These are phyloP conservation scores for Saccharomycopsis vini DNA, from an alignment of 805 yeast genomes.

Conservation along the genomic window DNA sequence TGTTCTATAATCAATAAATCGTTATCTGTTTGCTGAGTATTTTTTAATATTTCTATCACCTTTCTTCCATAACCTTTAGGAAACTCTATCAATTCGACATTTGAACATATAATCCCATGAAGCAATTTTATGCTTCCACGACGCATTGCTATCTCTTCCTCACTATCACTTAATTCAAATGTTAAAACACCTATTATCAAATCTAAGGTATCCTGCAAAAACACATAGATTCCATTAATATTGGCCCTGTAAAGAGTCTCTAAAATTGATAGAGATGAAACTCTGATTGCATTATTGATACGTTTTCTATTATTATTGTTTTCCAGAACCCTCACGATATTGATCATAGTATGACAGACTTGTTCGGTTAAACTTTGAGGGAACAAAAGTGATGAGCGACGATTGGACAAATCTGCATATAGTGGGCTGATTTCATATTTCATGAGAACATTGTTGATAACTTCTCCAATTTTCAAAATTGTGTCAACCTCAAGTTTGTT, in stretches of 20 bases:
- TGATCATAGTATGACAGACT: conserved; percentile 34
- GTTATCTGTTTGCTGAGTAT: conserved; percentile 2
- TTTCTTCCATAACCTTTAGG: conserved; percentile 37
- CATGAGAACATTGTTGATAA: conserved; percentile 28
- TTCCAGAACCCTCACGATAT: conserved; percentile 34
- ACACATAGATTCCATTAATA: conserved; percentile 41
- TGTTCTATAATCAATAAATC: conserved; percentile 17
- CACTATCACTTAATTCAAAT: conserved; percentile 40
- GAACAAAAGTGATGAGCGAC: conserved; percentile 12
- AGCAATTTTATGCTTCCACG: conserved; percentile 67
- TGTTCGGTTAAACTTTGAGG: conserved; percentile 41
- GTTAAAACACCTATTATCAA: conserved; percentile 69
- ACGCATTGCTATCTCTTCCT: conserved; percentile 44
- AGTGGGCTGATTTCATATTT: conserved; percentile 12
- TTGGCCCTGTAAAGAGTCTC: conserved; percentile 59
- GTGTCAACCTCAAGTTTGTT: conserved; percentile 48
- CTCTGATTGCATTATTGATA: conserved; percentile 54
- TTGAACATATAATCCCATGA: conserved; percentile 44
- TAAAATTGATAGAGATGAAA: conserved; percentile 83
- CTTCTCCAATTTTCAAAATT: conserved; percentile 77
- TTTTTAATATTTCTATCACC: conserved; percentile 2
- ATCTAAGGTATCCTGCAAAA: conserved; percentile 55
- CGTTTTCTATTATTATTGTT: conserved; percentile 7
- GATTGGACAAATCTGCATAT: conserved; percentile 2
- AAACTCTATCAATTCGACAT: conserved; percentile 37